Evolutionary conservation across 495 filamentous ascomycete species (phyloP), one percentile per base, ranked within the genome.

Genomic region (Neurospora africana): DNA sequence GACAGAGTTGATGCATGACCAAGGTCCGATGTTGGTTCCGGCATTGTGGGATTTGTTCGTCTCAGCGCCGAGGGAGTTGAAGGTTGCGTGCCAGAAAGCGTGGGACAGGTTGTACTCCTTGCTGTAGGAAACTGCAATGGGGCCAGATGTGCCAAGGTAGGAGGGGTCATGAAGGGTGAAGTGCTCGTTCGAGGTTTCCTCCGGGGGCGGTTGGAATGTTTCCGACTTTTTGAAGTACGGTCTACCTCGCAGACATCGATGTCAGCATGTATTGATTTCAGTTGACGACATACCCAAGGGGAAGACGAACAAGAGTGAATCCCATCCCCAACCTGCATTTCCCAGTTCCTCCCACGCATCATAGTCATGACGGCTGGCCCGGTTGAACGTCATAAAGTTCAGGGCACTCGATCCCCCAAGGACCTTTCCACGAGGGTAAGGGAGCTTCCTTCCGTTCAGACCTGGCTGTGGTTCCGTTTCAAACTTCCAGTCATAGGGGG

Each of bases 331-430:
- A 2, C 87, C 86, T 3, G 76, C 72, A 30, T 86, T 86, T 8
- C 88, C 87, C 27, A 87, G 81, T 19, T 83, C 81, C 67, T 83
- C 82, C 88, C 89, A 90, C 53, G 82, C 82, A 78, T 90, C 87
- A 73, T 87, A 89, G 40, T 88, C 88, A 13, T 83, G 76, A 53
- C 81, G 83, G 39, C 81, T 86, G 0, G 84, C 87, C 10, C 86
- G 82, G 72, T 86, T 85, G 84, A 85, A 88, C n/a, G 82, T 86
- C 81, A 89, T 87, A 74, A 82, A 84, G 71, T 82, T 81, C 23
- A 81, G 73, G 0, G 79, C 78, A 67, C 77, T 78, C 21, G 75
- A 75, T 35, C 87, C 87, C 17, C 84, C 86, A 1, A 88, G 77
- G 3, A 84, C 84, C 74, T 84, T 86, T n/a, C 86, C 87, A 30